phyloP scores from a whole-genome alignment of 1,284 basidiomycete species.

The Microbotryomycetes sp. region DNA sequence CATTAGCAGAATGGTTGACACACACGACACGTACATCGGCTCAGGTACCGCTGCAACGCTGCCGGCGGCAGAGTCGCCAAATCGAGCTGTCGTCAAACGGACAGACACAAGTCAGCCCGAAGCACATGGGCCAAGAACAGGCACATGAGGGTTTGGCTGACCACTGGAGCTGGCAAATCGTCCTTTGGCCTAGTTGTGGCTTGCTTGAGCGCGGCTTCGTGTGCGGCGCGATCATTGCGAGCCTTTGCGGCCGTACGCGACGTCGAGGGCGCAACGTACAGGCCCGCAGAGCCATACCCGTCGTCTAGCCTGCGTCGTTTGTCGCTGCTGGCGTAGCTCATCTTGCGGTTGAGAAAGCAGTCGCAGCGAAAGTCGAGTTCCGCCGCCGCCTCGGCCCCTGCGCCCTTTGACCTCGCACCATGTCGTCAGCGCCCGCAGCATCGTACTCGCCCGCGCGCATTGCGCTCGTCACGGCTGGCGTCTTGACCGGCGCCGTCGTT shows the following conservation, averaged over 20 bases:
- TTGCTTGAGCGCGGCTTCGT: background rate
- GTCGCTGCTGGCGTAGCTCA: background rate
- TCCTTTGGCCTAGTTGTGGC: background rate
- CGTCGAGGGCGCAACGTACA: conserved; percentile 9
- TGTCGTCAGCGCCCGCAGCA: conserved; percentile 59
- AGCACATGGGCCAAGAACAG: background rate
- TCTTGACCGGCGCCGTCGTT: conserved; percentile 50
- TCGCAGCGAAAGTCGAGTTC: no score
- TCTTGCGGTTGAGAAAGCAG: background rate
- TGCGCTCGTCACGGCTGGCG: conserved; percentile 53
- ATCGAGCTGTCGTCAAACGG: conserved; percentile 7
- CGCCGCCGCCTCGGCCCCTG: no score
- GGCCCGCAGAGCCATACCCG: background rate
- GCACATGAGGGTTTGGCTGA: background rate
- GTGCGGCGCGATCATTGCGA: background rate
- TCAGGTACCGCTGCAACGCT: conserved; percentile 28
- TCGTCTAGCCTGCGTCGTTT: background rate
- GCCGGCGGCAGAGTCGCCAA: conserved; percentile 18
- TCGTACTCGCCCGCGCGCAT: conserved; percentile 43
- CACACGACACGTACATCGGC: conserved; percentile 13
- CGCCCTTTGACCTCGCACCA: conserved; percentile 45
- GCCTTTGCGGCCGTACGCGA: conserved; percentile 1
- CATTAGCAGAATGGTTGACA: background rate
- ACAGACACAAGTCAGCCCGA: background rate
- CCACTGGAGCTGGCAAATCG: background rate